Base-by-base conservation (phyloP, 139 green algal genomes). In the Ulvella scutata region DNA sequence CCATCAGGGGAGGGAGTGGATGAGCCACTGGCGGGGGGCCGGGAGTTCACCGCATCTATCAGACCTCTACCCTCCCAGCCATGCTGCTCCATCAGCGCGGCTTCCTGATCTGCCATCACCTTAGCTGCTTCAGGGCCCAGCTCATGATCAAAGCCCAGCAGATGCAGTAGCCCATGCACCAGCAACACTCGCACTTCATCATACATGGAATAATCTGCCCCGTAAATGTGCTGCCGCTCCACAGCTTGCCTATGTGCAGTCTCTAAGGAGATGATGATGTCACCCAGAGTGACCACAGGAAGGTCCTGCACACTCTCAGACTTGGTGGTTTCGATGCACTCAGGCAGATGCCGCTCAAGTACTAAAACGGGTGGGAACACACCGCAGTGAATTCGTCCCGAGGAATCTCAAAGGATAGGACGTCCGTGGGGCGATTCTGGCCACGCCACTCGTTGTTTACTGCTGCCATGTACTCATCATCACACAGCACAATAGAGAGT, bases 131-230 rank as follows among this genome's bases (percentile, higher is more conserved):
- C 21, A 31, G 28, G 37, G 40, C 85, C 83, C n/a, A 72, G 43
- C 84, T 98, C 94, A 74, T 98, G 94, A 77, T 98, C 94, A 59
- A 86, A 90, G 6, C 92, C 93, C 35, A 90, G 78, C 60, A 97
- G 80, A 82, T 98, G 94, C 79, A 98, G 84, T 75, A 96, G n/a
- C 23, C 90, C 94, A 76, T 98, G 94, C 61, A 98, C 86, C 61
- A 98, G 81, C 78, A 98, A 84, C 23, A 98, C 84, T 10, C 93
- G 87, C 29, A 85, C 81, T 80, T 97, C 92, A 44, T 89, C 85
- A 72, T 77, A 20, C 17, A 72, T 59, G 6, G 59, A 40, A 43
- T 67, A 31, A 60, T 29, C 9, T 36, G 67, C 39, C 13, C 28
- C n/a, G 3, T 36, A 59, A 17, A 36, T 28, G 20, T 75, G 37